phyloP scores from a whole-genome alignment of 768 basidiomycete species.

The Tricholoma sp. region DNA sequence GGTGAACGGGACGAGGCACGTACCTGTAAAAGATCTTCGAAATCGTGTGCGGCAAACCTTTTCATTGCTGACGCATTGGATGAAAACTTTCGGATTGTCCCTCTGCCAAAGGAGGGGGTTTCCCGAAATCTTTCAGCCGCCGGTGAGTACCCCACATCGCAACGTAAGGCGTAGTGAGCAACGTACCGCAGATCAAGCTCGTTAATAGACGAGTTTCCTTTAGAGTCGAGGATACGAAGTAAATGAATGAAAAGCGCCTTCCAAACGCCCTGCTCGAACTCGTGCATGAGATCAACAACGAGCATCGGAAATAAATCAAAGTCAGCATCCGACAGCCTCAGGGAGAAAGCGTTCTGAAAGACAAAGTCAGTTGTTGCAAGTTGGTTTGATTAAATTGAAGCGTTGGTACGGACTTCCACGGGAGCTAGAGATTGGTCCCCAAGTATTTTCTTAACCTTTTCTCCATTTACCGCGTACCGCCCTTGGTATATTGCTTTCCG shows the following conservation, averaged over 20 bases:
- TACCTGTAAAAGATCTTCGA: constrained; percentile 24
- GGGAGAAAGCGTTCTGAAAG: background rate
- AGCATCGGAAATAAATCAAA: constrained; percentile 24
- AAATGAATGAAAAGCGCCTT: constrained; percentile 30
- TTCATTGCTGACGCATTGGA: constrained; percentile 20
- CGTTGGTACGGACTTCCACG: constrained; percentile 4
- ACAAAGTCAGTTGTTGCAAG: background rate
- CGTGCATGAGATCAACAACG: constrained; percentile 32
- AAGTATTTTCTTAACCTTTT: constrained; percentile 5
- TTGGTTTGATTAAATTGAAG: background rate
- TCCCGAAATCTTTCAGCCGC: background rate
- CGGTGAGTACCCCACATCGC: no score
- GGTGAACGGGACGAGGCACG: constrained; percentile 3
- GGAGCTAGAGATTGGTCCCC: constrained; percentile 7
- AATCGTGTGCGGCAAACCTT: no score
- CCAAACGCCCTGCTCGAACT: constrained; percentile 34
- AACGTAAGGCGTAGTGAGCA: background rate
- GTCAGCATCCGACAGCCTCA: background rate
- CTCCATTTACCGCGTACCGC: background rate
- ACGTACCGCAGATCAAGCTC: constrained; percentile 20
- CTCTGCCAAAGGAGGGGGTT: constrained; percentile 13
- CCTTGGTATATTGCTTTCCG: constrained; percentile 4
- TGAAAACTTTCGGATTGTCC: constrained; percentile 20
- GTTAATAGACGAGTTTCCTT: constrained; percentile 5
- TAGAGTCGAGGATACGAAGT: constrained; percentile 24